Evolutionary conservation across 495 filamentous ascomycete genomes (phyloP), one percentile per base, ranked within the genome.

Genomic region (Darksidea phi): DNA sequence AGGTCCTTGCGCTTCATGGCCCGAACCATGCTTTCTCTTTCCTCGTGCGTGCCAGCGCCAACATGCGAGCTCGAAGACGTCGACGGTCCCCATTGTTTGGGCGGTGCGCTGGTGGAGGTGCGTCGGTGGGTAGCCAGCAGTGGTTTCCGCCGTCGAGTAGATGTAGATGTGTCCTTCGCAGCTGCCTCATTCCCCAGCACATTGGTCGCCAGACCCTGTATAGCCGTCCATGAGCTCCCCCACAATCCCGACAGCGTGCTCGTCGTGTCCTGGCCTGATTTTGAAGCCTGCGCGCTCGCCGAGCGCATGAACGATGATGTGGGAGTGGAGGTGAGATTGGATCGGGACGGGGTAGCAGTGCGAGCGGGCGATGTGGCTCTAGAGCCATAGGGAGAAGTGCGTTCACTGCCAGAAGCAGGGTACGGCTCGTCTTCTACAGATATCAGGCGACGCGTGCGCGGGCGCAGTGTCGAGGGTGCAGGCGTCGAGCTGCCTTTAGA

Each of bases 1-100:
- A 87, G 67, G n/a, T 80, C 79, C 62, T 85, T 81, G 58, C 83
- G 73, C 70, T 85, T 87, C 74, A 82, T 82, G 20, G 82, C 84
- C 59, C 85, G 79, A 17, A 86, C 75, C 54, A 84, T 58, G 23
- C 78, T 79, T 48, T 80, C 77, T 48, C 82, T 69, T 50, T 84
- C 80, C 67, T 85, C 84, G 63, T 78, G 73, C 25, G 81, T 79
- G 15, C 84, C 84, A 10, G 66, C 69, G 24, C 81, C 83, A 48
- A 84, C 71, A 54, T 77, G 74, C 36, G 73, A 68, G 18, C 73
- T 74, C 18, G 72, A 61, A 7, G 71, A 72, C 21, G 58, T 73
- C 5, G 77, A 73, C 3, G 84, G 84, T 13, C 84, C 84, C 84
- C 84, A 87, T 69, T 80, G 71, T 8, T 68, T 66, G 6, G 77